Conservation (phyloP, 2,329 filamentous ascomycete genomes). For the Pseudogymnoascus sp. region DNA sequence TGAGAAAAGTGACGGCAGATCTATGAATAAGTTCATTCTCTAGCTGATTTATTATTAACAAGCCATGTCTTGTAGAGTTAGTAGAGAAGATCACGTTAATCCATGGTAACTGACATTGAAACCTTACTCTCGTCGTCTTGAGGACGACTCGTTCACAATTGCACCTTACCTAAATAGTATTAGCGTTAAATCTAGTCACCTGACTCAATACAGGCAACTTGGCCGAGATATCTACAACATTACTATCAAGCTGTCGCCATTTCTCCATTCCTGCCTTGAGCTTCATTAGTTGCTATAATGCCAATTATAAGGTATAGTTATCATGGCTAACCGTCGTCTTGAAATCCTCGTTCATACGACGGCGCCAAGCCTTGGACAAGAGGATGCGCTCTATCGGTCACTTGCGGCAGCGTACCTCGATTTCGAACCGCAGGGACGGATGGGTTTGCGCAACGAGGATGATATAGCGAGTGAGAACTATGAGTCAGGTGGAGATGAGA, state of each 20-base stretch:
- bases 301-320: background rate
- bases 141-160: background rate
- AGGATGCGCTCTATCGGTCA: slow-evolving; percentile 27
- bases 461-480: slow-evolving; percentile 23
- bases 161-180: background rate
- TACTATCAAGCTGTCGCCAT: background rate
- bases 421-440: slow-evolving; percentile 20
- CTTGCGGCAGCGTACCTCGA: slow-evolving; percentile 26
- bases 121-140: background rate
- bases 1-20: background rate
- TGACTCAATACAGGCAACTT: background rate
- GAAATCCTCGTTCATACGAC: slow-evolving; percentile 29
- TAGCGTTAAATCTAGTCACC: background rate
- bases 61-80: background rate
- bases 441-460: slow-evolving; percentile 11
- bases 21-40: background rate
- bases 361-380: slow-evolving; percentile 25
- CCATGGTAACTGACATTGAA: background rate
- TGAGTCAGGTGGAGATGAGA: slow-evolving; percentile 36
- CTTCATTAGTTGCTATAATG: background rate
- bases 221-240: background rate
- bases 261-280: background rate
- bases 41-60: background rate
- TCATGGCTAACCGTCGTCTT: slow-evolving; percentile 12
- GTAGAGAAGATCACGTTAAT: background rate